Evolutionary conservation across 2,329 filamentous ascomycete species (phyloP), one percentile per base, ranked within the genome.

Genomic region (Pseudogymnoascus destructans): DNA sequence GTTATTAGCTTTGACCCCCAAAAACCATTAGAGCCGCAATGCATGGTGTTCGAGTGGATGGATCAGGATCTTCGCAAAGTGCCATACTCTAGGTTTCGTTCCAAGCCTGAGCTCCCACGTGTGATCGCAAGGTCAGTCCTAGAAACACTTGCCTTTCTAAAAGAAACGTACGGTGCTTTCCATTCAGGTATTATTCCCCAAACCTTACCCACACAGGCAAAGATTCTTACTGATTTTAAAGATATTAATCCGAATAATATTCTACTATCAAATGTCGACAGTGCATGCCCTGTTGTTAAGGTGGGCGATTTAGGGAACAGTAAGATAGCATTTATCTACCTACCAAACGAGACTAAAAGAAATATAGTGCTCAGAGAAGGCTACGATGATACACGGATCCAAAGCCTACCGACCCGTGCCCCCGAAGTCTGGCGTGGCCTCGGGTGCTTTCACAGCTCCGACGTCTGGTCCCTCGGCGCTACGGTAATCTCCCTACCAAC

Each of bases 11-110:
- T 33, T 32, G 33, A 56, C n/a, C 4, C 19, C n/a, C 25, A 40
- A 2, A 35, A 11, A 21, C 54, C 57, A 33, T 19, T 59, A 4
- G 57, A 61, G 36, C 60, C 61, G 23, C 42, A 55, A 58, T 63
- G 62, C 36, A 25, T 66, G 21, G 62, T 66, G 35, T 66, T 65
- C 32, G 63, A 65, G 59, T 66, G 62, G 64, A 66, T 65, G 63
- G 60, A 66, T 32, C 59, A 58, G 23, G 61, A 61, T 59, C 46
- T 64, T 57, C 59, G 58, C 46, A 54, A 55, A 17, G 57, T 61
- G 5, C 57, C 27, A 15, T 40, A 57, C 36, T 52, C 58, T 17
- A 13, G 5, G 30, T 62, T 61, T 58, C 54, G 61, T 55, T 23
- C 42, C 10, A 40, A 62, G 25, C 59, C 60, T 10, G 57, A 32